Evolutionary conservation across 1,139 yeast genomes (phyloP), one percentile per base, ranked within the genome.

Genomic region (Hansenula sp.): DNA sequence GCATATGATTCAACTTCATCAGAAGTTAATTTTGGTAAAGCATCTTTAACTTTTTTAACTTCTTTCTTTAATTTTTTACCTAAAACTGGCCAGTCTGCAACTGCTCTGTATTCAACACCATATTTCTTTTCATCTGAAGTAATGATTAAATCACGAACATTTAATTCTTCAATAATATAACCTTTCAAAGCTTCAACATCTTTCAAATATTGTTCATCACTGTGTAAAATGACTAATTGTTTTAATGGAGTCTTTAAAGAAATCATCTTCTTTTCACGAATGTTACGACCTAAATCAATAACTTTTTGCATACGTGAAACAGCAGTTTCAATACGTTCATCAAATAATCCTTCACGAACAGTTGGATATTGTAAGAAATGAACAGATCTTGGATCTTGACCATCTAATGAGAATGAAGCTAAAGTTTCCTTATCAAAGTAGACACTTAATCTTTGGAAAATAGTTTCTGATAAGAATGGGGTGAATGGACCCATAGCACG

Each of bases 401-500:
- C 61, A 13, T 33, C 19, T 10, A 33, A 25, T 18, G 35, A 22
- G 46, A 62, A 69, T 32, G 55, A 45, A 42, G 64, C 61, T 42
- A 69, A 57, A 32, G 75, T 75, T 37, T 73, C 77, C 28, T 65
- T 70, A 19, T 75, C 64, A 64, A 88, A 82, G 56, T 70, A 79
- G 32, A 69, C 71, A 60, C 72, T 77, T 64, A 94, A 68, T 65
- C 78, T 82, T 61, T 80, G 83, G 69, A 89, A 94, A 54, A 94
- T 85, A 56, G 80, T 79, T 60, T 94, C 99, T 40, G 97, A 75
- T 64, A 94, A 73, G 75, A 83, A 94, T 48, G 99, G 99, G 40
- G 97, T 89, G 69, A 94, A 94, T 50, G 99, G 98, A 44, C 98
- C 97, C 97, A 94, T 90, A 36, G 96, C 94, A 63, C 97, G 80